Percentiles rank a stretch among this genome's conserved stretches.
Conservation (phyloP, 2,329 filamentous ascomycete species). For the Capronia epimyces region DNA sequence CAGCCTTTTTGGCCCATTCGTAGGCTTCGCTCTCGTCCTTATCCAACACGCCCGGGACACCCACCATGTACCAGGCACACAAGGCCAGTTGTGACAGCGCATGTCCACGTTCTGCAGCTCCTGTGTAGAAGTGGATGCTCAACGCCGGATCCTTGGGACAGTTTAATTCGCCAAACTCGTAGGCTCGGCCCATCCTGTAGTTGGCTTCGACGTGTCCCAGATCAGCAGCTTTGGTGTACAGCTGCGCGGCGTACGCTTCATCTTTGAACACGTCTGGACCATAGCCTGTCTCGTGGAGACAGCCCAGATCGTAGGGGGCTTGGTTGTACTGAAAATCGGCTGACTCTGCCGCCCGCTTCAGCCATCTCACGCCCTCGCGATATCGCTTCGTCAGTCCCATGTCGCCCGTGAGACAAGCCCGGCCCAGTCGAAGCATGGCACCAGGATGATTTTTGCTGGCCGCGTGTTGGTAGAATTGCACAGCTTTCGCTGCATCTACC, state of each 20-base stretch:
- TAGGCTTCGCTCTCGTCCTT: slow-evolving; percentile 96
- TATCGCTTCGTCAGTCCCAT: slow-evolving; percentile 79
- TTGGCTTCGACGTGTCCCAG: slow-evolving; percentile 82
- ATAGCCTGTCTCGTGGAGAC: slow-evolving; percentile 86
- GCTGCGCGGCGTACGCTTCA: slow-evolving; percentile 79
- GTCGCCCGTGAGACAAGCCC: slow-evolving; percentile 83
- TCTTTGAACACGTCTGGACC: slow-evolving; percentile 93
- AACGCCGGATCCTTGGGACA: slow-evolving; percentile 88
- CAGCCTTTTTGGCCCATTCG: slow-evolving; percentile 86
- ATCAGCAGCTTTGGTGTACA: slow-evolving; percentile 92
- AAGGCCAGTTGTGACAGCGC: slow-evolving; percentile 93
- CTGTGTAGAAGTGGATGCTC: slow-evolving; percentile 96
- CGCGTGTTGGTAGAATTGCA: slow-evolving; percentile 84
- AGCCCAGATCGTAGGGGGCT: slow-evolving; percentile 83
- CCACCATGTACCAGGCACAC: slow-evolving; percentile 97
- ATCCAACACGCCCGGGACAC: slow-evolving; percentile 82
- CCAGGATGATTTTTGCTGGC: slow-evolving; percentile 93
- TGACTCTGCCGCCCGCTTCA: slow-evolving; percentile 85
- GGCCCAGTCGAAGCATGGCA: slow-evolving; percentile 85
- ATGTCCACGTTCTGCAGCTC: slow-evolving; percentile 78
- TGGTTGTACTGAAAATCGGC: slow-evolving; percentile 89
- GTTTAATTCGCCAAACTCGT: slow-evolving; percentile 81
- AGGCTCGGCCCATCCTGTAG: slow-evolving; percentile 88
- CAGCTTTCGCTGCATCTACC: slow-evolving; percentile 82
- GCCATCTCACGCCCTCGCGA: slow-evolving; percentile 89